Evolutionary conservation across 2,329 filamentous ascomycete genomes (phyloP).

Genomic region (Trichoderma cornu-damae): DNA sequence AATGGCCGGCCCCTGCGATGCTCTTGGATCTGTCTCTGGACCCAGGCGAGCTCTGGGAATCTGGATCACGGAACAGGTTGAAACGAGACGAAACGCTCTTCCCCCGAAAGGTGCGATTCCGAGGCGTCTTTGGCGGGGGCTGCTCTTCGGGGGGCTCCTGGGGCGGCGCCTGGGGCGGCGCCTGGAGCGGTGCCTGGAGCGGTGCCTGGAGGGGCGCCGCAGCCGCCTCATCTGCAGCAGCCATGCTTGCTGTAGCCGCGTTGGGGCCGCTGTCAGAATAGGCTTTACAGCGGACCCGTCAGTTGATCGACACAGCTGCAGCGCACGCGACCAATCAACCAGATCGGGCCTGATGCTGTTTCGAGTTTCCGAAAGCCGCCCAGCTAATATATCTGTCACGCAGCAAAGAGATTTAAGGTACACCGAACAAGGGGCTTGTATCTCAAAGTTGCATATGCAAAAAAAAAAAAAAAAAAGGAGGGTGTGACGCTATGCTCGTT

Average conservation of each 20-base stretch:
- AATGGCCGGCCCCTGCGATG: slow-evolving; percentile 16
- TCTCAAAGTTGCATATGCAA: not conserved
- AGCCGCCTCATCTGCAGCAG: not conserved
- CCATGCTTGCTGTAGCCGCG: not conserved
- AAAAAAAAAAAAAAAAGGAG: not conserved
- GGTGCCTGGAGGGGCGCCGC: slow-evolving; percentile 18
- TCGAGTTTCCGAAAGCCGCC: not conserved
- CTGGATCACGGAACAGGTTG: slow-evolving; percentile 28
- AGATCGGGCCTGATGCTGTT: slow-evolving; percentile 10
- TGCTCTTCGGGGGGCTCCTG: slow-evolving; percentile 17
- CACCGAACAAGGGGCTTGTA: not conserved
- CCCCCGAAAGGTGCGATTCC: slow-evolving; percentile 32
- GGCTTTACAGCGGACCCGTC: slow-evolving; percentile 10
- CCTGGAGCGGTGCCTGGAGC: slow-evolving; percentile 20
- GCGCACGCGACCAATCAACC: not conserved
- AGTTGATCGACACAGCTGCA: slow-evolving; percentile 8
- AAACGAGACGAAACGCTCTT: slow-evolving; percentile 35
- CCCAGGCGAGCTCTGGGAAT: slow-evolving; percentile 18
- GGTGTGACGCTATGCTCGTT: not conserved
- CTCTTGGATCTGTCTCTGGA: slow-evolving; percentile 23
- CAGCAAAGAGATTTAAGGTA: slow-evolving; percentile 11
- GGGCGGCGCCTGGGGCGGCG: slow-evolving; percentile 21
- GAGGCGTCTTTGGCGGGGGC: slow-evolving; percentile 27
- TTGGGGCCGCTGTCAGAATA: slow-evolving; percentile 10
- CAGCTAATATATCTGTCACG: slow-evolving; percentile 5